Evolutionary conservation across 345 rosid genomes (phyloP).

Genomic region (Eutrema heterophyllum): DNA sequence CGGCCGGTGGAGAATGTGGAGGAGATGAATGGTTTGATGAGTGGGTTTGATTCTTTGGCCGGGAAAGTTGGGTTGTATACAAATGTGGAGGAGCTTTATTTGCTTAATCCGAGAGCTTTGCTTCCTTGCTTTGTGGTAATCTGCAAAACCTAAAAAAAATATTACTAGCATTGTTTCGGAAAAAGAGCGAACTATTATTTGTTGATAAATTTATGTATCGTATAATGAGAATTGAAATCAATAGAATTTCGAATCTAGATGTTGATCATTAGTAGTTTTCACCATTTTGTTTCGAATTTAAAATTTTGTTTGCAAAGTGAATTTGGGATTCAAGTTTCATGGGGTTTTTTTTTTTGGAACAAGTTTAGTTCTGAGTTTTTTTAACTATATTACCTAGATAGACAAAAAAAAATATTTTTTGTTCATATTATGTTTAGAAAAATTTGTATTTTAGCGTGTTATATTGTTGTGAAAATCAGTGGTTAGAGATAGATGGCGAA

Average conservation of each 20-base stretch:
- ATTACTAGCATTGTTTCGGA: not conserved
- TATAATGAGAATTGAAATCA: not conserved
- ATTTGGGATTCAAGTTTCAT: not conserved
- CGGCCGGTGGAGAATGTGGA: conserved; percentile 84
- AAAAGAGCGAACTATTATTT: not conserved
- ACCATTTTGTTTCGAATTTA: not conserved
- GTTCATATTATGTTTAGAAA: not conserved
- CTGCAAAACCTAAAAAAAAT: conserved; percentile 60
- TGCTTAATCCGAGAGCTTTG: conserved; percentile 89
- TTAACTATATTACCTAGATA: not conserved
- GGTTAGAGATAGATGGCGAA: not conserved
- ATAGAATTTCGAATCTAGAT: not conserved
- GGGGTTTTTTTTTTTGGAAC: not conserved
- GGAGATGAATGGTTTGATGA: conserved; percentile 64
- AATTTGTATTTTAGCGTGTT: not conserved
- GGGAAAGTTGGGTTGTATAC: conserved; percentile 93
- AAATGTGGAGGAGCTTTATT: conserved; percentile 91
- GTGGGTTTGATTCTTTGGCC: conserved; percentile 91
- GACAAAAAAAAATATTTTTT: not conserved
- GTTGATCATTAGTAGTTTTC: not conserved
- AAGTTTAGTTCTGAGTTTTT: not conserved
- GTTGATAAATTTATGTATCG: not conserved
- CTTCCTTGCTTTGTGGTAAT: conserved; percentile 90
- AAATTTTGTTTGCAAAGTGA: not conserved
- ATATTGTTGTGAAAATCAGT: not conserved